Evolutionary conservation across 192 early-diverging fungal genomes (phyloP), one percentile per base, ranked within the genome.

Genomic region (Coemansia sp.): DNA sequence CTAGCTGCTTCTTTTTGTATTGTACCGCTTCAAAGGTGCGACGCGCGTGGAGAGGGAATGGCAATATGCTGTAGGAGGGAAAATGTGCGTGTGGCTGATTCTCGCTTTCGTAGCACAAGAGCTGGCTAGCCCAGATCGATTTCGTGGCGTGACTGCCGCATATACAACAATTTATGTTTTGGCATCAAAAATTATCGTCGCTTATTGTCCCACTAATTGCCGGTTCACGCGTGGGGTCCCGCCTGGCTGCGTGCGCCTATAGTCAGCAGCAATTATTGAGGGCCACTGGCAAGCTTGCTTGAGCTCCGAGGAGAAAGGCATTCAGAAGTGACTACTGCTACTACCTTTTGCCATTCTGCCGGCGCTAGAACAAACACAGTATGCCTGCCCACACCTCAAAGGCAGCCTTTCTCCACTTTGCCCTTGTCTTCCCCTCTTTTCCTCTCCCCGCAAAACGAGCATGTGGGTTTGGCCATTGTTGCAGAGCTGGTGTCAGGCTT

Each of bases 391-490:
- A 18, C 43, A 45, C 43, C 18, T 21, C 43, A 45, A 45, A 20
- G 20, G 18, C 43, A 20, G 43, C 8, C n/a, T 45, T 45, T 45
- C 43, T 45, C 43, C 43, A 45, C 43, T 51, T 28, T n/a, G 24
- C 48, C 40, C 13, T n/a, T n/a, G 11, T 28, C 13, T 28, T 55
- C 51, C 26, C 24, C 51, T 28, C 24, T 55, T 26, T 14, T 26
- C 28, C 26, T 13, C 7, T 16, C 51, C 51, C 51, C 51, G 26
- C 51, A 55, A 55, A 55, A 28, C 51, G 26, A 31, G 28, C 51
- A 55, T 55, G 51, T 55, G 51, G 51, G 51, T 55, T 33, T 55
- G 26, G 51, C 51, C 51, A 55, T 55, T 55, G 51, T 55, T 55
- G 28, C 31, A 13, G 26, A 28, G 26, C 14, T 11, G 51, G 51